Evolutionary conservation across 176 grass and related monocot species (phyloP), one percentile per base, ranked within the genome.

Genomic region (Aegilops sharonensis): DNA sequence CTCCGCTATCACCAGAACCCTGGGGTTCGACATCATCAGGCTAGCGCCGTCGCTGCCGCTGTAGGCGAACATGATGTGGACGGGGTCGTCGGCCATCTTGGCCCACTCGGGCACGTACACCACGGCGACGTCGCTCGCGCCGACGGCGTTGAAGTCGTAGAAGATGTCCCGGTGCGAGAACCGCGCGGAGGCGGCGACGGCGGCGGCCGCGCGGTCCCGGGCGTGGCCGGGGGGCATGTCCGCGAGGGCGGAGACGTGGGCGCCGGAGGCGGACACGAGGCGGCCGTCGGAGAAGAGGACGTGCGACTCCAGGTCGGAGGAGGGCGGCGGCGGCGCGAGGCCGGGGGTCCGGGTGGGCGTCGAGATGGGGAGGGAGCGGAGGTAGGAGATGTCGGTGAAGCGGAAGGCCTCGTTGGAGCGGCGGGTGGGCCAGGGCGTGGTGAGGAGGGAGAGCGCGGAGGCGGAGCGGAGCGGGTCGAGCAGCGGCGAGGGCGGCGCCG

Each of bases 121-220:
- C 17, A 94, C 89, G 0, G 79, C 81, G 2, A 94, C 69, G 0
- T 94, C 92, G 42, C 87, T 91, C 39, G 85, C 73, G 4, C 92
- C 92, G 45, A 94, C 87, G 45, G 89, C 89, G 59, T 91, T 94
- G 87, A 94, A 89, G 57, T 94, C 89, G 72, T 87, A 94, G 87
- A 94, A 94, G 56, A 94, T 67, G 81, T 94, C 92, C 73, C 88
- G 40, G 43, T 94, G 66, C 20, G 63, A 37, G 67, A 94, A 94
- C 5, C 23, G 77, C 14, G 85, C 69, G 5, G 89, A 85, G 57
- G 82, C 87, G 4, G 87, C 63, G 60, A 91, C 30, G 9, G 59
- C 87, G 1, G 89, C 71, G 23, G 85, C 84, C 31, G 90, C 77
- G 5, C 92, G 81, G 79, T 87, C 89, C 2, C 74, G 20, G 20